These are phyloP conservation scores for Salix arbutifolia DNA, from an alignment of 345 rosid genomes.

Conservation along the genomic window DNA sequence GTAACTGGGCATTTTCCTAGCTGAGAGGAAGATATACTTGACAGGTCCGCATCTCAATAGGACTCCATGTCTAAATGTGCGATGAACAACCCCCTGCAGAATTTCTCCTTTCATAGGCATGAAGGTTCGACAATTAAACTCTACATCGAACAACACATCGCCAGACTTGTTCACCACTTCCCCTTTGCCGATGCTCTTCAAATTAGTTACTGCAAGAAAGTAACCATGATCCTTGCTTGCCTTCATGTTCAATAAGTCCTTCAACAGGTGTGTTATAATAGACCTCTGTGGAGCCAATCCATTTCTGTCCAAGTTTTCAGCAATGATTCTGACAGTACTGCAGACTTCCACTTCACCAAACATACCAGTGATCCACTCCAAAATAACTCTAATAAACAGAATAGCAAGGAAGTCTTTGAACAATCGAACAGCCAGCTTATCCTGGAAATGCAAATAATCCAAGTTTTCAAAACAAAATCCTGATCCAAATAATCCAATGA, in stretches of 20 bases:
- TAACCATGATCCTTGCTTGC: conserved; percentile 27
- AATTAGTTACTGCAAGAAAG: conserved; percentile 32
- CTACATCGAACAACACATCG: conserved; percentile 2
- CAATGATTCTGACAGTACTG: conserved; percentile 13
- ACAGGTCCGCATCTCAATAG: conserved; percentile 31
- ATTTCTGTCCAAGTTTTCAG: neutral
- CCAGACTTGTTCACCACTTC: conserved; percentile 1
- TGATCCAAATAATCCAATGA: neutral
- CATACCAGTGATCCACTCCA: conserved; percentile 6
- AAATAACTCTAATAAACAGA: neutral
- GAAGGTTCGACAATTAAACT: conserved; percentile 28
- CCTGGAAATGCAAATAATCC: neutral
- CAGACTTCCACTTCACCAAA: conserved; percentile 28
- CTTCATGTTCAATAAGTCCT: conserved; percentile 19
- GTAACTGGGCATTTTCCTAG: conserved; percentile 31
- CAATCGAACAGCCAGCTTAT: neutral
- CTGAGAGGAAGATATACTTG: conserved; percentile 23
- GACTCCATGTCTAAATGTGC: conserved; percentile 6
- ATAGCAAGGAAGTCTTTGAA: neutral
- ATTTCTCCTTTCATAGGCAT: conserved; percentile 24
- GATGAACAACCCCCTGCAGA: conserved; percentile 27
- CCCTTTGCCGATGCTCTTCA: conserved; percentile 26
- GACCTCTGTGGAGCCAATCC: conserved; percentile 8
- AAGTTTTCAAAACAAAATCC: neutral
- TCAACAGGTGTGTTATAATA: conserved; percentile 13